Base-by-base conservation (phyloP, 1,139 yeast genomes). In the Pichia sp. region DNA sequence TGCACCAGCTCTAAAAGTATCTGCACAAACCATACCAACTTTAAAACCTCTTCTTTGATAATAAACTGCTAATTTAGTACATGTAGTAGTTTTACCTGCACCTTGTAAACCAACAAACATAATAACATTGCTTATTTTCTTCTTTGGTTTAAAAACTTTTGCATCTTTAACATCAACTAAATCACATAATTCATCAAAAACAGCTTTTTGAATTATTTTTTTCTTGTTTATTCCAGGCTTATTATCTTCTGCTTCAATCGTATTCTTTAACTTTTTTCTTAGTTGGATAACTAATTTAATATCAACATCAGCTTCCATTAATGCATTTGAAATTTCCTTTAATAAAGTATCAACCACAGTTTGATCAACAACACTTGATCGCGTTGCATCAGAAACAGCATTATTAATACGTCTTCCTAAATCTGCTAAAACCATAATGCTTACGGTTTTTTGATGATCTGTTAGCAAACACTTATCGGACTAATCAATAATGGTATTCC, bases 51-150 rank as follows among this genome's bases (percentile, higher is more conserved):
- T 74, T 63, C 92, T 80, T 60, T 90, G 92, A 63, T 92, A 94
- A 65, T 87, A 90, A 1, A 87, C 95, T 0, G 98, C 98, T 56
- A 92, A 72, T 64, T 92, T 92, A 1, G 98, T 92, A 78, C 97
- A 90, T 2, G 97, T 82, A 0, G 98, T 92, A 27, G 98, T 92
- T 64, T 92, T 92, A 76, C 98, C 98, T 9, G 97, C 95, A 70
- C 98, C 98, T 64, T 94, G 98, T 51, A 92, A 73, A 60, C 98
- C 98, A 46, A 92, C 98, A 74, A 92, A 86, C 98, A 92, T 92
- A 53, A 92, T 84, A 27, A 90, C 86, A 56, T 76, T 79, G 7
- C 78, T 61, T 55, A 74, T 73, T 51, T 81, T 80, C 69, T 90
- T 90, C 68, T 84, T 84, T 35, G 97, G 97, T 64, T 85, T 85